These are phyloP conservation scores for Suillus americanus DNA, from an alignment of 768 basidiomycete species.

Conservation along the genomic window DNA sequence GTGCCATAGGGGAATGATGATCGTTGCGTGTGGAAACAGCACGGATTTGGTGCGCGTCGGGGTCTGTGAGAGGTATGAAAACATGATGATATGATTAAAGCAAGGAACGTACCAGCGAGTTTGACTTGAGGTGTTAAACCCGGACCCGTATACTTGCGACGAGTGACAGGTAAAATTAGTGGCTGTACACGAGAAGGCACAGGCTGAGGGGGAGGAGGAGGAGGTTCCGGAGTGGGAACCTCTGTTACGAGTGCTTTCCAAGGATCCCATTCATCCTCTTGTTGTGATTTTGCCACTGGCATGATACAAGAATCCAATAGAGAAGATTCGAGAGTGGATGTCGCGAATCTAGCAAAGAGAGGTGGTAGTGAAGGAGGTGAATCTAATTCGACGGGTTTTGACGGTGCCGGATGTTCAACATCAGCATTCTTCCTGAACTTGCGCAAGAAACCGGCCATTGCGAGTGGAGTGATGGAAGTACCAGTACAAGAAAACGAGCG, in stretches of 20 bases:
- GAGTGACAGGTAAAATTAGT: neutral
- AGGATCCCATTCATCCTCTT: conserved; percentile 24
- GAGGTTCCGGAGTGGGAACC: neutral
- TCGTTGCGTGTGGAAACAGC: conserved; percentile 17
- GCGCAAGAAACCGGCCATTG: conserved; percentile 60
- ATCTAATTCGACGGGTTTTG: conserved; percentile 8
- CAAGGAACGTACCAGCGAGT: conserved; percentile 17
- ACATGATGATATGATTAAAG: neutral
- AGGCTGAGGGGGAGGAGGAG: neutral
- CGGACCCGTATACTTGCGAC: conserved; percentile 3
- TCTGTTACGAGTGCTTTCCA: conserved; percentile 17
- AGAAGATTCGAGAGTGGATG: conserved; percentile 26
- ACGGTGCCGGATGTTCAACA: conserved; percentile 8
- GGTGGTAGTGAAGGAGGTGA: conserved; percentile 37
- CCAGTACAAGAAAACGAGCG: conserved; percentile 2
- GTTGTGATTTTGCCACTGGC: neutral
- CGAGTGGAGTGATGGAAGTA: conserved; percentile 9
- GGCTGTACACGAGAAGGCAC: neutral
- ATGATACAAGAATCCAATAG: conserved; percentile 8
- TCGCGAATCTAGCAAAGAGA: conserved; percentile 41
- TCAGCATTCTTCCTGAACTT: conserved; percentile 35
- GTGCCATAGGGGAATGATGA: neutral
- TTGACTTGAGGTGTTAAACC: neutral
- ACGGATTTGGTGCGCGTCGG: conserved; percentile 6
- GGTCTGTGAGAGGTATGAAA: conserved; percentile 7